Evolutionary conservation across 164 flowering plant species (phyloP).

Genomic region (Vitis labrusca): DNA sequence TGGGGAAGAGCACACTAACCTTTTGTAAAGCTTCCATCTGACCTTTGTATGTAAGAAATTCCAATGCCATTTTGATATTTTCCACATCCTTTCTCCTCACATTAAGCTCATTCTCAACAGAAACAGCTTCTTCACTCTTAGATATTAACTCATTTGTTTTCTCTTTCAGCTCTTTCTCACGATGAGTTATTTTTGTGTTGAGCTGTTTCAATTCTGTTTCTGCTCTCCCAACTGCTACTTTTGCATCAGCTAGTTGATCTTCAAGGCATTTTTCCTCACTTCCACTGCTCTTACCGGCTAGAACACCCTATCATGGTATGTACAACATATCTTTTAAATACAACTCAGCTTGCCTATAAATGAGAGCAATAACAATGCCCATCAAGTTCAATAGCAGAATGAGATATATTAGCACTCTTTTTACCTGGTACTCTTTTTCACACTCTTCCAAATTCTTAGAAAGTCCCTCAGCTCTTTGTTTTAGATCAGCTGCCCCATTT

Average conservation of each 20-base stretch:
- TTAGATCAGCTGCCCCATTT: constrained; percentile 89
- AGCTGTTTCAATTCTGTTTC: constrained; percentile 87
- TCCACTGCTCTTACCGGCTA: constrained; percentile 93
- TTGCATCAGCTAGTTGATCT: constrained; percentile 92
- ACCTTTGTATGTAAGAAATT: constrained; percentile 60
- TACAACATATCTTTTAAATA: neutral
- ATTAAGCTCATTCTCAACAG: constrained; percentile 72
- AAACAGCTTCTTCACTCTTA: constrained; percentile 75
- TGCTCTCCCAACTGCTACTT: constrained; percentile 82
- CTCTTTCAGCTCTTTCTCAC: constrained; percentile 82
- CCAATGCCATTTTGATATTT: constrained; percentile 43
- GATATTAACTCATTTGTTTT: constrained; percentile 61
- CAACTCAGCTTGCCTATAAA: neutral
- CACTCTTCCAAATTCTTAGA: constrained; percentile 67
- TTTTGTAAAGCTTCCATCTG: constrained; percentile 81
- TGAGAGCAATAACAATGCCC: neutral
- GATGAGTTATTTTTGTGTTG: constrained; percentile 71
- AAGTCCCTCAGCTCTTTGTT: constrained; percentile 56
- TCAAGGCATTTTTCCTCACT: constrained; percentile 95
- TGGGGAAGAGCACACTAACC: constrained; percentile 34
- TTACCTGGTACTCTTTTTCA: constrained; percentile 91
- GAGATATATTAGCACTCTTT: neutral
- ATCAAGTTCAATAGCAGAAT: neutral
- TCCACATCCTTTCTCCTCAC: constrained; percentile 64
- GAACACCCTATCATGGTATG: constrained; percentile 58